phyloP scores from a whole-genome alignment of 2,329 filamentous ascomycete species.

The Eurotiales sp. region DNA sequence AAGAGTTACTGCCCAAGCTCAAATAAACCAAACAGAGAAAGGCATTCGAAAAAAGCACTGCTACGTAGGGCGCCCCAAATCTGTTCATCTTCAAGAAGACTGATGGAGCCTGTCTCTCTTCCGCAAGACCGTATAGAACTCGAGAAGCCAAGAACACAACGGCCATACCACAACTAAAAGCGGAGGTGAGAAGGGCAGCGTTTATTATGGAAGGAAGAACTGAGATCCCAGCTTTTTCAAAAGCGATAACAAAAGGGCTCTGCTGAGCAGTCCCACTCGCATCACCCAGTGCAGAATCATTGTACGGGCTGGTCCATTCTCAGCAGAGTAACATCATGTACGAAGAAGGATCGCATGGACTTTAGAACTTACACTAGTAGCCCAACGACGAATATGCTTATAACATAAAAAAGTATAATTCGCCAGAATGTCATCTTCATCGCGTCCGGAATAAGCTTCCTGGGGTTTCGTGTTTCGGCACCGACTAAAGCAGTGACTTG shows the following conservation, averaged over 20 bases:
- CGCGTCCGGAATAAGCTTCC: conserved; percentile 13
- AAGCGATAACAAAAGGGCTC: conserved; percentile 43
- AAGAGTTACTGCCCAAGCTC: conserved; percentile 60
- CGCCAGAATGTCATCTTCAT: conserved; percentile 12
- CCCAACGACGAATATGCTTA: conserved; percentile 14
- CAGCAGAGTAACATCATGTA: too few species aligned
- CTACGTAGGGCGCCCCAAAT: conserved; percentile 42
- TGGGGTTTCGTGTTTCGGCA: conserved; percentile 56
- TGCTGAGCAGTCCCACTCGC: conserved; percentile 19
- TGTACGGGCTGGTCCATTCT: conserved; percentile 1
- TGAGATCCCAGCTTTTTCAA: conserved; percentile 33
- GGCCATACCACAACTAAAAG: conserved; percentile 41
- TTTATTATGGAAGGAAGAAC: conserved; percentile 40
- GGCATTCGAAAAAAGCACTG: conserved; percentile 40
- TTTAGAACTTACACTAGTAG: background rate
- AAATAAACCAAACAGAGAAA: conserved; percentile 67
- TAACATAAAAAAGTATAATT: conserved; percentile 13
- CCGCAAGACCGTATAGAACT: conserved; percentile 63
- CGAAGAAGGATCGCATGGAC: too few species aligned
- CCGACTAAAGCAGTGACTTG: conserved; percentile 74
- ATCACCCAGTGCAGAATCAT: conserved; percentile 9
- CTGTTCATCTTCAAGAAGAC: conserved; percentile 40
- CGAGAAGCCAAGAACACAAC: conserved; percentile 53
- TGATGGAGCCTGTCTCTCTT: conserved; percentile 42
- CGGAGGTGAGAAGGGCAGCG: conserved; percentile 39